Base-by-base conservation (phyloP, 768 basidiomycete species). In the Xanthoconium purpureum region DNA sequence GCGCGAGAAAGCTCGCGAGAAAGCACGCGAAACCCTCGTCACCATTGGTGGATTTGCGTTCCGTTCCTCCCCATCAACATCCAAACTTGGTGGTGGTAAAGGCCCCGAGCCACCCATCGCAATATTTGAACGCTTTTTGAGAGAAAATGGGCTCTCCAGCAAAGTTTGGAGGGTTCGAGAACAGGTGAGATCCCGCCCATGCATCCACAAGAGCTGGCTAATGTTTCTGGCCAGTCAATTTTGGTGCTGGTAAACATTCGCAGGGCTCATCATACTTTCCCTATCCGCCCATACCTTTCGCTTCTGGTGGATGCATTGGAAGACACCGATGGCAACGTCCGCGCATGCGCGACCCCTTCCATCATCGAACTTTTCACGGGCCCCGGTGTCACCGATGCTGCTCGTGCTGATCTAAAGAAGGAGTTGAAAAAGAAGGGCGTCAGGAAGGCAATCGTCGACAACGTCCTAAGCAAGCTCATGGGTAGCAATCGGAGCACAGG, bases 361-460 rank as follows among this genome's bases (percentile, higher is more conserved):
- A 81, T 93, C 55, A 81, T 97, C 15, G 85, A 88, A 61, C 78
- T 99, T 52, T 96, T 98, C 67, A 86, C 91, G 1, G 90, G 91
- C 15, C 81, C 88, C 0, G 84, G 82, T 6, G 91, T 93, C 14
- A 84, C 87, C 3, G 88, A 95, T 66, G 85, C 84, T 9, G 97
- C 97, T 4, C 85, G 91, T 50, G 84, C 94, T 5, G 96, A 98
- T 70, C 78, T 98, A 52, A 98, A 97, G 79, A 94, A 93, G 67
- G 89, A 93, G 68, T 80, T 98, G 79, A 71, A 80, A 3, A 92
- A 88, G 75, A 91, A 91, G 70, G 82, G 82, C 40, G 90, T 97
- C 42, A 82, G 93, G 35, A 96, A 95, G 74, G 82, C 85, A 6
- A 94, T 95, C 45, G 84, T 88, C 14, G 95, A 98, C 58, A 79